Percentiles rank a stretch among this genome's conserved stretches.
These are phyloP conservation scores for Coffea canephora DNA, from an alignment of 257 asterid species.

Conservation along the genomic window DNA sequence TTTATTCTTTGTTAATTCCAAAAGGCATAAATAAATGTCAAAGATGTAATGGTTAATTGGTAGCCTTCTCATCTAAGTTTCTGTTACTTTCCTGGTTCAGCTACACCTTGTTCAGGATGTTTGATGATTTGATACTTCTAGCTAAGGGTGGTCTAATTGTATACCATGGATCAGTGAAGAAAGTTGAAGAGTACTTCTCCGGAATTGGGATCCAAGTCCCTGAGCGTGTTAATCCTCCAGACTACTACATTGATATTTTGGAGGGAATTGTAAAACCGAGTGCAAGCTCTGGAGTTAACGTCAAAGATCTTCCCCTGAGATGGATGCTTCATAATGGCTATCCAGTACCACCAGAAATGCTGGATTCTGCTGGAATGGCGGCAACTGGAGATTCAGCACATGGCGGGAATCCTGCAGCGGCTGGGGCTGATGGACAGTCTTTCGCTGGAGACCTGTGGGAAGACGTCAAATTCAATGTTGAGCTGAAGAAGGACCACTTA, in stretches of 20 bases:
- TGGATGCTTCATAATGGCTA: slow-evolving; percentile 99
- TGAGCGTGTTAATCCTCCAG: slow-evolving; percentile 96
- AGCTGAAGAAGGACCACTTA: slow-evolving; percentile 61
- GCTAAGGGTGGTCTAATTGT: slow-evolving; percentile 98
- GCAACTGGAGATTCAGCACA: slow-evolving; percentile 50
- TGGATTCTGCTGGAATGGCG: slow-evolving; percentile 60
- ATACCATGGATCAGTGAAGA: slow-evolving; percentile 94
- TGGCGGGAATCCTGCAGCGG: slow-evolving; percentile 42
- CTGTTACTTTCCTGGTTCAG: slow-evolving; percentile 45
- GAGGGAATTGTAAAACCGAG: slow-evolving; percentile 79
- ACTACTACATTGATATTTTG: slow-evolving; percentile 84
- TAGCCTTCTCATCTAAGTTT: slow-evolving; percentile 9
- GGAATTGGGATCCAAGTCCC: slow-evolving; percentile 84
- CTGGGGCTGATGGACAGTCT: slow-evolving; percentile 43
- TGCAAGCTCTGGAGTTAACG: slow-evolving; percentile 52
- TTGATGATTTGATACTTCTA: slow-evolving; percentile 91
- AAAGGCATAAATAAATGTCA: background rate
- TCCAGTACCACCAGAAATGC: slow-evolving; percentile 91
- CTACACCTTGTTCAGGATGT: slow-evolving; percentile 95
- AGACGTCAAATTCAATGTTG: slow-evolving; percentile 63
- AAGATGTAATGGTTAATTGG: background rate
- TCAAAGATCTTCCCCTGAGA: slow-evolving; percentile 88
- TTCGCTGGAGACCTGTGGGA: slow-evolving; percentile 78
- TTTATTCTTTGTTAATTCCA: background rate
- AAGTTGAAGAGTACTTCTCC: slow-evolving; percentile 89